Evolutionary conservation across 1,284 basidiomycete genomes (phyloP), one percentile per base, ranked within the genome.

Genomic region (Abortiporus biennis): DNA sequence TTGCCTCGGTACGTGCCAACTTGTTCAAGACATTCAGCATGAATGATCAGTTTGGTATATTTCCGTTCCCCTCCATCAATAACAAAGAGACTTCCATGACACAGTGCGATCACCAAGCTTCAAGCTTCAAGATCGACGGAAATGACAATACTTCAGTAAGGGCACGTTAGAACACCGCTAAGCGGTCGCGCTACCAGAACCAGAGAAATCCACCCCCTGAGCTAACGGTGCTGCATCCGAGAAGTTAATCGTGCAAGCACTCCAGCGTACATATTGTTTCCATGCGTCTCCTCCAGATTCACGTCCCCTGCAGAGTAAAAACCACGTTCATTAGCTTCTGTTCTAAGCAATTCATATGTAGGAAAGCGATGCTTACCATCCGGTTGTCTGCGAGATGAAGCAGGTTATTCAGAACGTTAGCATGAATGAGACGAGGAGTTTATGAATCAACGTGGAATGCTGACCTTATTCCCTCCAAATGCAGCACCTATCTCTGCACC

Each of bases 231-330:
- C 84, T 54, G 82, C 76, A 57, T 90, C 78, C 23, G 88, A 91
- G 66, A 90, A 97, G 67, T 97, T 98, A 62, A 98, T 72, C 5
- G 93, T 97, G 60, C 89, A 92, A 32, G 88, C 80, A 58, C 85
- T 85, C 86, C 87, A 90, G 45, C 88, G 78, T 33, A 88, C 84
- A 49, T 89, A 91, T 59, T 95, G 90, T 64, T 94, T 94, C 93
- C 93, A 97, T 19, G 93, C 88, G 63, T 97, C 93, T 36, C 93
- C 93, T 25, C 93, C 93, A 12, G 89, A 92, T 67, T 97, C 93
- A 43, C 93, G 79, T n/a, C 94, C 94, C 92, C 91, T 92, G 46
- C 5, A 47, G 38, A 45, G 35, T 11, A 12, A 39, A 39, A 32
- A 45, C n/a, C 13, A 29, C 27, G 27, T 29, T 29, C 9, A 29